Percentiles rank a stretch among this genome's conserved stretches.
Conservation (phyloP, 352 stramenopile species). For the Globisporangium solare region DNA sequence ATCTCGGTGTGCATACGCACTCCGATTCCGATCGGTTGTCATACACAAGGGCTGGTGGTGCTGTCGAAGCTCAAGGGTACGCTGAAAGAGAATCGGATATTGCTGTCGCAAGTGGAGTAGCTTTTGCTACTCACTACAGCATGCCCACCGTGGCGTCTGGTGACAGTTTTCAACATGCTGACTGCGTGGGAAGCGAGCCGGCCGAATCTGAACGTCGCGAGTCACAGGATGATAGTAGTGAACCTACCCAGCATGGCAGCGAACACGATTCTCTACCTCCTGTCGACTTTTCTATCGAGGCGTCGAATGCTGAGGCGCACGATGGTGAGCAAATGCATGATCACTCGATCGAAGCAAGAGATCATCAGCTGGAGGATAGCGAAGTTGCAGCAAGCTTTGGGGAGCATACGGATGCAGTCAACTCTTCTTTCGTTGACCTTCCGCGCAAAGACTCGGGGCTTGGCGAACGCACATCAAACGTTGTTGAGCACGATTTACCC, state of each 20-base stretch:
- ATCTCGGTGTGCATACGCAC: not conserved
- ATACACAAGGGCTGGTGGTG: not conserved
- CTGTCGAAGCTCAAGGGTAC: not conserved
- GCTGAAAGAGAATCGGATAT: not conserved
- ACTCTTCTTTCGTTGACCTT: not conserved
- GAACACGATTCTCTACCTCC: not conserved
- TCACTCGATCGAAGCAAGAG: conserved; percentile 1
- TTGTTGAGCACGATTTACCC: not conserved
- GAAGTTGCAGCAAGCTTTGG: not conserved
- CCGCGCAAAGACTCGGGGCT: not conserved
- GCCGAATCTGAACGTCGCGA: conserved; percentile 8
- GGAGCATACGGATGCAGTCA: not conserved
- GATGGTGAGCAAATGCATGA: not conserved
- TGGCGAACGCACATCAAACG: not conserved
- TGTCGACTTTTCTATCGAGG: not conserved
- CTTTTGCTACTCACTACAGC: not conserved
- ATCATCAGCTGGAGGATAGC: conserved; percentile 1
- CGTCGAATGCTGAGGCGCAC: not conserved
- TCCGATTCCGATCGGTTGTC: not conserved
- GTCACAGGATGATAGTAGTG: not conserved
- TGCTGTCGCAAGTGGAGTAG: not conserved
- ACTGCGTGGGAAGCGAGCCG: not conserved
- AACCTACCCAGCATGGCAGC: not conserved
- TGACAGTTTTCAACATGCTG: not conserved
- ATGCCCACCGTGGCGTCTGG: not conserved